phyloP scores from a whole-genome alignment of 768 basidiomycete genomes.

The Hydnum rufescens region DNA sequence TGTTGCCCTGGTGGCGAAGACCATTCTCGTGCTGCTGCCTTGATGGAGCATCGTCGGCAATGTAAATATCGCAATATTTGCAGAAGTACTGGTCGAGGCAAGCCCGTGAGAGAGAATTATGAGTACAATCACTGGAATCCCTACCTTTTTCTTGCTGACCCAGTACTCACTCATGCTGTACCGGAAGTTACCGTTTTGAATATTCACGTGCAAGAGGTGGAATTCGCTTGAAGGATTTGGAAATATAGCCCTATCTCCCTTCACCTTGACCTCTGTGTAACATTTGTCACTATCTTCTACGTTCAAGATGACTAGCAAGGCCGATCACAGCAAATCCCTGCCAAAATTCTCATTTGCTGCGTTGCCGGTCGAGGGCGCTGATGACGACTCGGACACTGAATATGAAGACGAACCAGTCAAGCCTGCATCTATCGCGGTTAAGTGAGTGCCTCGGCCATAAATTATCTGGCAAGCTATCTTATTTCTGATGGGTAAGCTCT shows the following conservation, averaged over 20 bases:
- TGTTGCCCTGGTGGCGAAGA: constrained; percentile 81
- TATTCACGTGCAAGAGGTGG: not conserved
- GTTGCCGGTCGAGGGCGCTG: not conserved
- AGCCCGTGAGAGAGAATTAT: not conserved
- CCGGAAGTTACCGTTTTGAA: too few relatives aligned
- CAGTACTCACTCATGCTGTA: constrained; percentile 89
- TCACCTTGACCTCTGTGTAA: too few relatives aligned
- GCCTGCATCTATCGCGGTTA: not conserved
- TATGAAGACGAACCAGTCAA: not conserved
- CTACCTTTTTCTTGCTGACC: constrained; percentile 62
- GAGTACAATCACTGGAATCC: not conserved
- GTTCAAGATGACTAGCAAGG: too few relatives aligned
- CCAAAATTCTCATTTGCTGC: constrained; percentile 3
- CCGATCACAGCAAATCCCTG: too few relatives aligned
- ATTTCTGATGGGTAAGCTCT: not conserved
- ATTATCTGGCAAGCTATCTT: not conserved
- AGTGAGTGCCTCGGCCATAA: not conserved
- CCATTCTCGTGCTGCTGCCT: constrained; percentile 84
- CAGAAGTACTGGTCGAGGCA: constrained; percentile 45
- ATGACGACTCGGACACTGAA: not conserved
- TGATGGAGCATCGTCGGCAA: constrained; percentile 89
- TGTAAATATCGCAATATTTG: constrained; percentile 95
- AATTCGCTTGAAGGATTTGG: too few relatives aligned
- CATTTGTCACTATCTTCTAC: too few relatives aligned
- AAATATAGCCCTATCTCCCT: too few relatives aligned